Evolutionary conservation across 805 yeast species (phyloP).

Genomic region (Saturnispora halmiae): DNA sequence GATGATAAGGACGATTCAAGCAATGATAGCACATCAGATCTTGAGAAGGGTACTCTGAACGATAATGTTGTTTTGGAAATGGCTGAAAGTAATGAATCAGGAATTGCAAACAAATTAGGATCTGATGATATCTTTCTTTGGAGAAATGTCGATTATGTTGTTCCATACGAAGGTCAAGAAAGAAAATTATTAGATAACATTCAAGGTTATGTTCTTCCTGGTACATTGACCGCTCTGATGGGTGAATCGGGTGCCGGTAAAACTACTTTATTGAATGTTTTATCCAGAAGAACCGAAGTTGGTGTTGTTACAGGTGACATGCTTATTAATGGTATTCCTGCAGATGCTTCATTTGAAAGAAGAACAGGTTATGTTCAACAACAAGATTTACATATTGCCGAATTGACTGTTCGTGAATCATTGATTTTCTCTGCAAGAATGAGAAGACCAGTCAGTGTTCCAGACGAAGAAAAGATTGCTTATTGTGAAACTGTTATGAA

Average conservation of each 20-base stretch:
- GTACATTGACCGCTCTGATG: conserved; percentile 52
- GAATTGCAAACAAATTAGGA: conserved; percentile 37
- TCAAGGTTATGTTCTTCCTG: conserved; percentile 42
- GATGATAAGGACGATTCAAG: conserved; percentile 12
- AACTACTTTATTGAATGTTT: conserved; percentile 46
- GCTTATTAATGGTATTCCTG: conserved; percentile 44
- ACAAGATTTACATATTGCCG: conserved; percentile 43
- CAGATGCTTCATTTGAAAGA: conserved; percentile 42
- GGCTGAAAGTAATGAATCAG: conserved; percentile 32
- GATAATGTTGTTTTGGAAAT: conserved; percentile 14
- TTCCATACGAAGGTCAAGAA: conserved; percentile 38
- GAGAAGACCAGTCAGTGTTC: conserved; percentile 37
- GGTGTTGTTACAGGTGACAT: conserved; percentile 53
- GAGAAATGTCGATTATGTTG: conserved; percentile 51
- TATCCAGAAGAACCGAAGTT: conserved; percentile 42
- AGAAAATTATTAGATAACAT: conserved; percentile 36
- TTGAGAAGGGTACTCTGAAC: conserved; percentile 19
- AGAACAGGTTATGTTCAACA: conserved; percentile 51
- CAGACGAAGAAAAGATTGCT: conserved; percentile 34
- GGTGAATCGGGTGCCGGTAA: conserved; percentile 63
- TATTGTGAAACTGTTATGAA: conserved; percentile 36
- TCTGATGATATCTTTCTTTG: conserved; percentile 49
- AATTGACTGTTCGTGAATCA: conserved; percentile 43
- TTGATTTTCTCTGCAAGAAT: conserved; percentile 39
- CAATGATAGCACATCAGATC: conserved; percentile 24